Percentiles rank a stretch among this genome's conserved stretches.
Evolutionary conservation across 768 basidiomycete species (phyloP).

Genomic region (Chiua virens): DNA sequence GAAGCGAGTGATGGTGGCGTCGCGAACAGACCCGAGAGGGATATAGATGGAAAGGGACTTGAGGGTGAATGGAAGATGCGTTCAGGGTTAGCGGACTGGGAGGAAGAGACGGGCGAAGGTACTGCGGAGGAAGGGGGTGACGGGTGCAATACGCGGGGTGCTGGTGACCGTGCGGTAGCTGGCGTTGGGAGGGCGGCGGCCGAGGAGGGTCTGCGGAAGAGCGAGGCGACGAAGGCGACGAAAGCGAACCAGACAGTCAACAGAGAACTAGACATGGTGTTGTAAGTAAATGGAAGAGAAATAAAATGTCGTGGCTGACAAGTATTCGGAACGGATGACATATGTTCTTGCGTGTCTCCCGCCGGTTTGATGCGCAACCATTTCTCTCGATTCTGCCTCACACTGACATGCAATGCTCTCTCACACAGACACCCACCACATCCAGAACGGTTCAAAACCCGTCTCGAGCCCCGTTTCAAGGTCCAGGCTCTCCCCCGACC

Average conservation of each 20-base stretch:
- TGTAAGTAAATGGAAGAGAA: neutral
- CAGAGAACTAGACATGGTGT: conserved; percentile 7
- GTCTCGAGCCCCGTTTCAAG: neutral
- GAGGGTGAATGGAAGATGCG: conserved; percentile 11
- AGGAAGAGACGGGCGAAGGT: neutral
- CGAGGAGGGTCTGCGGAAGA: conserved; percentile 15
- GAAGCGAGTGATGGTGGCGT: neutral
- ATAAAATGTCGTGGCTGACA: conserved; percentile 4
- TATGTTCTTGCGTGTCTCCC: conserved; percentile 5
- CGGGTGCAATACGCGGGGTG: neutral
- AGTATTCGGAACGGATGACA: neutral
- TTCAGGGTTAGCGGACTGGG: neutral
- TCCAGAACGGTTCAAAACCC: neutral
- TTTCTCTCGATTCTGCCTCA: no score
- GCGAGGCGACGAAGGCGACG: conserved; percentile 1
- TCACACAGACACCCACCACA: conserved; percentile 19
- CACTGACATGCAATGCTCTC: conserved; percentile 10
- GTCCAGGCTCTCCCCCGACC: conserved; percentile 1
- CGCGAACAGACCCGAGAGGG: conserved; percentile 19
- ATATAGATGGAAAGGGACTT: conserved; percentile 19
- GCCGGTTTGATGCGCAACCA: neutral
- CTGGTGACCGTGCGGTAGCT: conserved; percentile 5
- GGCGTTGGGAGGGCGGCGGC: conserved; percentile 14
- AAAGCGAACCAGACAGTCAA: conserved; percentile 18
- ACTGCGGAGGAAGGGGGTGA: no score